Percentiles rank a stretch among this genome's conserved stretches.
phyloP scores from a whole-genome alignment of 768 basidiomycete genomes.

The Mycena crocata region DNA sequence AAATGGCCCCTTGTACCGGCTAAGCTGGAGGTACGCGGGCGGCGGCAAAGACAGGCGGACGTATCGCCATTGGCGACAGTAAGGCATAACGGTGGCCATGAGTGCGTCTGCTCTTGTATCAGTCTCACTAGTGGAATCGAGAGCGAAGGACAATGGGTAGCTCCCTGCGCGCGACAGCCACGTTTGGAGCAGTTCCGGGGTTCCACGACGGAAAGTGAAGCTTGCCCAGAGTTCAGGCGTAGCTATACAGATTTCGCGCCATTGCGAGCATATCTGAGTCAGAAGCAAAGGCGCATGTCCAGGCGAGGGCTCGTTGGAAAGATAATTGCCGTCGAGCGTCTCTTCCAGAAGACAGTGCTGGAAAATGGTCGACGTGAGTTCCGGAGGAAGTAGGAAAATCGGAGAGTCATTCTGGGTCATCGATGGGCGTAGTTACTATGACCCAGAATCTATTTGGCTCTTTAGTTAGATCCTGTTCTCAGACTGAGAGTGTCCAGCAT shows the following conservation, averaged over 20 bases:
- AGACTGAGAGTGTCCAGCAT: no score
- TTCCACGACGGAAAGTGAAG: background rate
- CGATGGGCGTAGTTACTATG: no score
- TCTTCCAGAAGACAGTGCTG: background rate
- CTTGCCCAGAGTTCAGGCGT: conserved; percentile 6
- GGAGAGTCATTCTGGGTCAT: no score
- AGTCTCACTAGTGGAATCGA: background rate
- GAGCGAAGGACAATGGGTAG: background rate
- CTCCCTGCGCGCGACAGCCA: conserved; percentile 8
- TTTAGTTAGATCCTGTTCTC: no score
- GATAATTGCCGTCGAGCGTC: no score
- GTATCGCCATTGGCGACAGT: background rate
- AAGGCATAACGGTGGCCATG: background rate
- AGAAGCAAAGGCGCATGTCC: conserved; percentile 16
- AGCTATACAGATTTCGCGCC: conserved; percentile 16
- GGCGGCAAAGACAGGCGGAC: background rate
- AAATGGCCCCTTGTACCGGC: background rate
- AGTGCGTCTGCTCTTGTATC: background rate
- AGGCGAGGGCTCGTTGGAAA: background rate
- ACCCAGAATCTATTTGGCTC: no score
- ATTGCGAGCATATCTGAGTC: conserved; percentile 12
- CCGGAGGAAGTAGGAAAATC: background rate
- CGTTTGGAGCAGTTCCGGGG: background rate
- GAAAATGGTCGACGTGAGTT: background rate
- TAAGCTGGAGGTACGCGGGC: background rate